A percentile compares a stretch with the other conserved stretches of the same genome.
Conservation (phyloP, 2,329 filamentous ascomycete species). For the Neofusicoccum umdonicola region DNA sequence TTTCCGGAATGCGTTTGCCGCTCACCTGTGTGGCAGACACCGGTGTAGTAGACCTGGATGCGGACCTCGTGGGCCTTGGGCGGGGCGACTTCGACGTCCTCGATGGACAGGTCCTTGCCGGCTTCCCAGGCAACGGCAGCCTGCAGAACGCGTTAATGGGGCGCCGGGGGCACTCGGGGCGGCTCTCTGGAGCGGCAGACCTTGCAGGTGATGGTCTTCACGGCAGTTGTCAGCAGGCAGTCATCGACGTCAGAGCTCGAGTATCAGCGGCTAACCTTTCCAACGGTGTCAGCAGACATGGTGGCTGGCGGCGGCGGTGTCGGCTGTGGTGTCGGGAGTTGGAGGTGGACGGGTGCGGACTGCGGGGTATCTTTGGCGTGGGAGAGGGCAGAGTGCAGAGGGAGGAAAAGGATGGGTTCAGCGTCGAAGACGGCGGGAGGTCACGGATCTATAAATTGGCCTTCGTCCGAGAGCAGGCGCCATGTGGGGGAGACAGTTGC, state of each 20-base stretch:
- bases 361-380: slow-evolving; percentile 5
- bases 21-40: slow-evolving; percentile 94
- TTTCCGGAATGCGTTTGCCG: neutral
- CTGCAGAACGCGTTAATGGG: slow-evolving; percentile 38
- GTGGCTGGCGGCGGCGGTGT: slow-evolving; percentile 20
- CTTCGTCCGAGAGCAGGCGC: slow-evolving; percentile 9
- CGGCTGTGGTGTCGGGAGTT: neutral
- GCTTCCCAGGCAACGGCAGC: slow-evolving; percentile 98
- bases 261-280: slow-evolving; percentile 45
- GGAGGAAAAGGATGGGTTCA: neutral
- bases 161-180: slow-evolving; percentile 25
- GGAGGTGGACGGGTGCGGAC: neutral
- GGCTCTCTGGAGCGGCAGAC: slow-evolving; percentile 84
- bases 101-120: slow-evolving; percentile 81
- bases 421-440: neutral
- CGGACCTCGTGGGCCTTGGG: slow-evolving; percentile 92
- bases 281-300: slow-evolving; percentile 56
- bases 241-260: neutral
- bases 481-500: slow-evolving; percentile 11
- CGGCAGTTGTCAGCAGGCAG: slow-evolving; percentile 18
- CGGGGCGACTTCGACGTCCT: slow-evolving; percentile 88
- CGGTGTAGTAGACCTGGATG: slow-evolving; percentile 95
- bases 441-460: slow-evolving; percentile 3
- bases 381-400: neutral
- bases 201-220: slow-evolving; percentile 91